Conservation (phyloP, 148 eudicot species). For the Rhododendron simsii region DNA sequence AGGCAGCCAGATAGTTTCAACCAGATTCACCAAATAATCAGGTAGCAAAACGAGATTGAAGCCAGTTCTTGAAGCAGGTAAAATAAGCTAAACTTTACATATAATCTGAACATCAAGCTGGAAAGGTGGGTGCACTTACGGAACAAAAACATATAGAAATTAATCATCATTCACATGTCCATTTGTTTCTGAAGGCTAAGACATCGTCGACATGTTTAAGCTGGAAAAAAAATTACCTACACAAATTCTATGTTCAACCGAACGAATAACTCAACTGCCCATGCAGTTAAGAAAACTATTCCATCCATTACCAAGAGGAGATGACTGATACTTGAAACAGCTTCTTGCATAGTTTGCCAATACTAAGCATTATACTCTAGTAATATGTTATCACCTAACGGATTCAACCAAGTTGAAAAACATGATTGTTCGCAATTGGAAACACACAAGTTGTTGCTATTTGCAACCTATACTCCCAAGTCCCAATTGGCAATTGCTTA, state of each 20-base stretch:
- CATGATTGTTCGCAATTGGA: neutral
- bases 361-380: neutral
- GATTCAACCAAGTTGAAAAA: neutral
- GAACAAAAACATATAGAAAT: neutral
- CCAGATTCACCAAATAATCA: neutral
- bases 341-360: neutral
- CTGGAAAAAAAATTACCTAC: neutral
- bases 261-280: neutral
- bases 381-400: neutral
- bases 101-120: neutral
- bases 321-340: neutral
- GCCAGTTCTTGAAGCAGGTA: conserved; percentile 1
- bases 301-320: neutral
- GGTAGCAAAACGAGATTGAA: neutral
- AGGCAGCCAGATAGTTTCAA: neutral
- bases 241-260: neutral
- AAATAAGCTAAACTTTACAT: neutral
- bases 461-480: neutral
- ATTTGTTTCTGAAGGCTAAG: neutral
- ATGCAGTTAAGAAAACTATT: neutral
- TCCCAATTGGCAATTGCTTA: neutral
- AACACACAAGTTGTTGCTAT: neutral
- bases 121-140: neutral
- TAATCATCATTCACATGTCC: neutral
- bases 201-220: neutral